These are phyloP conservation scores for Eustoma russellianum DNA, from an alignment of 257 asterid species.

Conservation along the genomic window DNA sequence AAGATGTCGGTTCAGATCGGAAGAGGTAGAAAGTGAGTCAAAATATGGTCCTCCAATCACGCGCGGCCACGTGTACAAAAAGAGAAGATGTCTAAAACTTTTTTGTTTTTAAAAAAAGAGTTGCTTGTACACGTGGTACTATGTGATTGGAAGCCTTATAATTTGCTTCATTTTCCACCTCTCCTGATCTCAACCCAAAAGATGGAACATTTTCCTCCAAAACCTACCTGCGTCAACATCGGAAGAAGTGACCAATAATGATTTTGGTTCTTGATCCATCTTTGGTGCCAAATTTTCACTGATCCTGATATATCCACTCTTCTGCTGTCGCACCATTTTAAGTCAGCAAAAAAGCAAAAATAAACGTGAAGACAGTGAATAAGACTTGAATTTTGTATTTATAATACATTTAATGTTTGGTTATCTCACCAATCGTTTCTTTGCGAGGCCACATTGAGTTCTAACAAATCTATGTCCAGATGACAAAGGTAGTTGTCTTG, in stretches of 20 bases:
- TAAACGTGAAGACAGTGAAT: no score
- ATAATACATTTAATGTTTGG: slow-evolving; percentile 27
- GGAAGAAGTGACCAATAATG: slow-evolving; percentile 28
- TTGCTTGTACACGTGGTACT: no score
- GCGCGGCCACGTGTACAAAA: no score
- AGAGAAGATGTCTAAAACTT: no score
- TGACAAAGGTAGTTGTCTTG: slow-evolving; percentile 16
- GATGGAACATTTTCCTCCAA: not conserved
- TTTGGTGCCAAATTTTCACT: slow-evolving; percentile 26
- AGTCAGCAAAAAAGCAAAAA: not conserved
- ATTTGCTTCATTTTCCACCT: no score
- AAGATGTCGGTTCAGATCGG: no score
- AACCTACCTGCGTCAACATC: slow-evolving; percentile 35
- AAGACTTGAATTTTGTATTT: no score
- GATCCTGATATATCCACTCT: slow-evolving; percentile 16
- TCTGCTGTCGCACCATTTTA: slow-evolving; percentile 19
- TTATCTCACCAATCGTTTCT: slow-evolving; percentile 23
- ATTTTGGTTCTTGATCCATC: slow-evolving; percentile 40
- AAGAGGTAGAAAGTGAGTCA: no score
- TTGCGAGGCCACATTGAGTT: slow-evolving; percentile 23
- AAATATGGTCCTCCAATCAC: no score
- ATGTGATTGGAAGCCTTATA: no score
- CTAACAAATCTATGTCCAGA: slow-evolving; percentile 23
- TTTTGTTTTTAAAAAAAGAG: no score
- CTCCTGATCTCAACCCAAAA: no score